Evolutionary conservation across 352 stramenopile genomes (phyloP).

Genomic region (Phytopythium ostracodes): DNA sequence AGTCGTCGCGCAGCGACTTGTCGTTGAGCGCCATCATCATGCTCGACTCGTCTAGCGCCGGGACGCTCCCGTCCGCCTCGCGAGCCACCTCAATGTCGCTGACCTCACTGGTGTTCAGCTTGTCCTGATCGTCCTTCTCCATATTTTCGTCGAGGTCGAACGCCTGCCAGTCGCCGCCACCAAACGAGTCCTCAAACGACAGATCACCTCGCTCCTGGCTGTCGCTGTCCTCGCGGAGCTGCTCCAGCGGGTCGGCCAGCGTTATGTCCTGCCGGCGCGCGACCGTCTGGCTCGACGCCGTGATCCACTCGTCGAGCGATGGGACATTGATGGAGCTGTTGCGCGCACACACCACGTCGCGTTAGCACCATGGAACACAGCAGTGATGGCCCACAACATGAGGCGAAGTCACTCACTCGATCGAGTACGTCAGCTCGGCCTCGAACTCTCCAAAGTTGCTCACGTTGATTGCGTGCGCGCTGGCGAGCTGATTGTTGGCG

Average conservation of each 20-base stretch:
- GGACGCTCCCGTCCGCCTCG: conserved; percentile 52
- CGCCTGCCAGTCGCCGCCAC: conserved; percentile 70
- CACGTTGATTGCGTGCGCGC: conserved; percentile 77
- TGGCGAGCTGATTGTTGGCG: conserved; percentile 55
- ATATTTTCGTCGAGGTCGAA: conserved; percentile 78
- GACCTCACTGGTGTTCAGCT: conserved; percentile 58
- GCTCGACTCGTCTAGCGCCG: conserved; percentile 51
- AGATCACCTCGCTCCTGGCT: conserved; percentile 58
- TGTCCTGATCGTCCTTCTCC: conserved; percentile 32
- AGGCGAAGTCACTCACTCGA: conserved; percentile 52
- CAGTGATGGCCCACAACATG: neutral
- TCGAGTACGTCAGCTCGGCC: conserved; percentile 76
- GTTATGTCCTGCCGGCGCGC: conserved; percentile 84
- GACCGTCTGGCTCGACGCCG: conserved; percentile 66
- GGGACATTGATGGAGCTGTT: conserved; percentile 52
- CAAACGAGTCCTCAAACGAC: conserved; percentile 72
- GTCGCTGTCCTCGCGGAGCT: conserved; percentile 42
- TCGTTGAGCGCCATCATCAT: conserved; percentile 38
- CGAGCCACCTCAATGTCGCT: conserved; percentile 84
- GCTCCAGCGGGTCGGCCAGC: conserved; percentile 61
- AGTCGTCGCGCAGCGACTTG: conserved; percentile 45
- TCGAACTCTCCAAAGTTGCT: conserved; percentile 85
- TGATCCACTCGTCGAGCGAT: conserved; percentile 82
- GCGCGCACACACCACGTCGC: neutral
- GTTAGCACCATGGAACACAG: neutral